A percentile compares a stretch with the other conserved stretches of the same genome.
phyloP scores from a whole-genome alignment of 305 asterid genomes.

The Fraxinus sp. region DNA sequence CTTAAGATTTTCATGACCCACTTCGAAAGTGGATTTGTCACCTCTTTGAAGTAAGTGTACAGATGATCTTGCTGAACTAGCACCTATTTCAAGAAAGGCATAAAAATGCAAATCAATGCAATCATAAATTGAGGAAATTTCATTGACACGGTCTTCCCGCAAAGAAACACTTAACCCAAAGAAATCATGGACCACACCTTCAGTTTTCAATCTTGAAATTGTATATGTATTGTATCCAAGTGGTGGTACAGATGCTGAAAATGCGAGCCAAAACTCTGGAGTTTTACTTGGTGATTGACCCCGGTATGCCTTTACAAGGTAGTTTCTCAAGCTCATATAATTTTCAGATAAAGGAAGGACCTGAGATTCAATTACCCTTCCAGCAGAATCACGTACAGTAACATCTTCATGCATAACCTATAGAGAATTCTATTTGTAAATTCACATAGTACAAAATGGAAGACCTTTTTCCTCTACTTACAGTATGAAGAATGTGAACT shows the following conservation, averaged over 20 bases:
- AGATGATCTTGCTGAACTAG: constrained; percentile 34
- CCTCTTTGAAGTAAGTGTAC: constrained; percentile 24
- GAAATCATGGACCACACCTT: constrained; percentile 28
- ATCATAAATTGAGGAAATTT: not conserved
- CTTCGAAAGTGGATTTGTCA: constrained; percentile 34
- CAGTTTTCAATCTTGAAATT: constrained; percentile 26
- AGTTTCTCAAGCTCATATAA: constrained; percentile 33
- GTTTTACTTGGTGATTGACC: constrained; percentile 32
- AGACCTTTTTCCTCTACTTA: not conserved
- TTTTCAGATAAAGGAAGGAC: constrained; percentile 36
- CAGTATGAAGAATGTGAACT: not conserved
- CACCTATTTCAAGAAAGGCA: constrained; percentile 30
- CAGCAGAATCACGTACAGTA: constrained; percentile 38
- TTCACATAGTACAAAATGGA: not conserved
- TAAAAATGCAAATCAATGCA: not conserved
- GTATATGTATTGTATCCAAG: constrained; percentile 40
- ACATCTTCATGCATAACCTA: constrained; percentile 35
- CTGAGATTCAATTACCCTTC: constrained; percentile 40
- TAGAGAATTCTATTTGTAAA: not conserved
- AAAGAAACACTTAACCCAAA: not conserved
- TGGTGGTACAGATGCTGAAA: constrained; percentile 44
- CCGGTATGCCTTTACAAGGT: constrained; percentile 34
- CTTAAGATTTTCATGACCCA: constrained; percentile 54
- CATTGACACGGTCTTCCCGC: not conserved
- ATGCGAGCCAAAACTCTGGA: constrained; percentile 42